Evolutionary conservation across 2,329 filamentous ascomycete genomes (phyloP), one percentile per base, ranked within the genome.

Genomic region (Colletotrichum theobromicola): DNA sequence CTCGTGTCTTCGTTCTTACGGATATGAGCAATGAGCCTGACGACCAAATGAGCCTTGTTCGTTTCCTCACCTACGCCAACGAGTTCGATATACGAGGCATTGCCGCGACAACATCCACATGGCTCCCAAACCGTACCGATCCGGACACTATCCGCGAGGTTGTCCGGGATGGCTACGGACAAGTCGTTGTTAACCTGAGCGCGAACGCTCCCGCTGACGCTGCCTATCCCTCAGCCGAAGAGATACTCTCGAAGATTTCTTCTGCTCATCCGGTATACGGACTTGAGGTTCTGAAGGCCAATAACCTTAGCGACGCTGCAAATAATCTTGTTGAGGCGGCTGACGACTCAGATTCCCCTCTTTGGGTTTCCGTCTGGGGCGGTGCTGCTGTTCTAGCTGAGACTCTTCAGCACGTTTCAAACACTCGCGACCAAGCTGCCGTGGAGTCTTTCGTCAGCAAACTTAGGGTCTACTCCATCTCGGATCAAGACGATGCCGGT

Each of bases 401-500:
- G 67, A 86, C 85, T 2, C 82, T 90, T 10, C 79, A 84, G 24
- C 80, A 86, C 18, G 82, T 88, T 42, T 81, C 82, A 26, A 81
- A 84, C 50, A 77, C 78, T 18, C 78, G 13, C 76, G 77, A 76
- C 63, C 79, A 34, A 74, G 77, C 7, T 46, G 83, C 86, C 0
- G 79, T 83, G 1, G 78, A 80, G 0, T 71, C 69, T 0, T 81
- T 90, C 24, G 79, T 83, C 5, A 76, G 81, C 4, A 86, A 86
- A 69, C 78, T 90, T 5, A 82, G 88, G 13, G 84, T 90, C 3
- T 90, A 90, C 77, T 82, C 89, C 35, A 90, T 91, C 70, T 90
- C 88, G 4, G 90, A 91, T 76, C 90, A 91, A 76, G 90, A 91
- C 74, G 87, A 92, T 72, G 87, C 88, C 0, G 89, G 89, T 0